Conservation (phyloP, 768 basidiomycete genomes). For the Suillus spraguei region DNA sequence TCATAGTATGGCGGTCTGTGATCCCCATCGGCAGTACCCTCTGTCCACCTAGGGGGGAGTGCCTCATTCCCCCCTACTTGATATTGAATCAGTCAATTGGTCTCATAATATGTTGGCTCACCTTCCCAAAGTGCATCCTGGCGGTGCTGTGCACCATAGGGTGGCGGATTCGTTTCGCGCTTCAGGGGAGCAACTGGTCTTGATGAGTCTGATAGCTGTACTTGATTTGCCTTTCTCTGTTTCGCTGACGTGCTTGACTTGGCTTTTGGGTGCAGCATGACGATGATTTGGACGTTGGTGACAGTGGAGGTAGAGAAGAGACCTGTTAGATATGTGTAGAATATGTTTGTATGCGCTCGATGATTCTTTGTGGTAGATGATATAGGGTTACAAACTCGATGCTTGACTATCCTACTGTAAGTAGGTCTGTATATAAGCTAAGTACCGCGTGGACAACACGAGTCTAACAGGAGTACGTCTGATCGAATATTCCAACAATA, state of each 20-base stretch:
- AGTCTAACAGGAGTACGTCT: no score
- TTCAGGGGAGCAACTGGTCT: neutral
- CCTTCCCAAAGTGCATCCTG: constrained; percentile 1
- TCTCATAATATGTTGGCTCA: no score
- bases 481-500: no score
- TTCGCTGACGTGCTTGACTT: neutral
- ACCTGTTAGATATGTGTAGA: neutral
- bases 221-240: neutral
- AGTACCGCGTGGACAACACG: no score
- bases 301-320: neutral
- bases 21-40: neutral
- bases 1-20: no score
- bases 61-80: neutral
- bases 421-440: no score
- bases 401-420: no score
- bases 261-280: neutral
- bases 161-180: no score
- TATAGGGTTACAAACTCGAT: no score
- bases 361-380: no score
- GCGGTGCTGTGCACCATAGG: constrained; percentile 2
- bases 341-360: no score
- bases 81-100: neutral
- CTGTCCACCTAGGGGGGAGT: neutral
- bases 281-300: neutral
- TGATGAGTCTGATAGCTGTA: neutral